Conservation (phyloP, 2,329 filamentous ascomycete species). For the Aspergillus puulaauensis region DNA sequence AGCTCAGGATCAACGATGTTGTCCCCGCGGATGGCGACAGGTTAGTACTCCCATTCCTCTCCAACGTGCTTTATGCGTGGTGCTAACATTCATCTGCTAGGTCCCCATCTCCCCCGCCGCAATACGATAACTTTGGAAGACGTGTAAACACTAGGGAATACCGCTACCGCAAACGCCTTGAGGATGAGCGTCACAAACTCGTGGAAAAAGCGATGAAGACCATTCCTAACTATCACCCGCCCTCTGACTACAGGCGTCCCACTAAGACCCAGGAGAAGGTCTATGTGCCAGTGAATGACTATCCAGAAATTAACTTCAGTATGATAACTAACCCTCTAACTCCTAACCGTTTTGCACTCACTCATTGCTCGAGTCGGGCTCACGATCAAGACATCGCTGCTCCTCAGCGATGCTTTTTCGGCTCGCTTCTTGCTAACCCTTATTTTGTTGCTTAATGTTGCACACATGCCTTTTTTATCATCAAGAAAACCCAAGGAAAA, state of each 20-base stretch:
- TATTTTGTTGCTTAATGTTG: conserved; percentile 31
- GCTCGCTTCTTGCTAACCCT: conserved; percentile 45
- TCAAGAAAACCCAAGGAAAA: conserved; percentile 25
- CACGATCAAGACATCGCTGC: conserved; percentile 31
- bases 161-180: conserved; percentile 94
- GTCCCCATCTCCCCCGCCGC: conserved; percentile 90
- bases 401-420: conserved; percentile 31
- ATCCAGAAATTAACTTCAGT: conserved; percentile 99
- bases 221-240: conserved; percentile 98
- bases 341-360: conserved; percentile 60
- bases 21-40: conserved; percentile 94
- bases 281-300: conserved; percentile 99
- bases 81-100: conserved; percentile 49
- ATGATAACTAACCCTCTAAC: conserved; percentile 99
- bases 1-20: conserved; percentile 98
- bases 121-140: conserved; percentile 98
- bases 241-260: conserved; percentile 95
- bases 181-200: conserved; percentile 97
- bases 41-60: conserved; percentile 53
- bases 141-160: conserved; percentile 99
- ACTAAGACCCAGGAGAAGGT: conserved; percentile 99
- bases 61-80: conserved; percentile 17
- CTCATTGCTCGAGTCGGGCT: conserved; percentile 46
- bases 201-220: conserved; percentile 99
- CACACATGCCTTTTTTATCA: conserved; percentile 27